These are phyloP conservation scores for Phytophthora quininea DNA, from an alignment of 352 stramenopile genomes.

Conservation along the genomic window DNA sequence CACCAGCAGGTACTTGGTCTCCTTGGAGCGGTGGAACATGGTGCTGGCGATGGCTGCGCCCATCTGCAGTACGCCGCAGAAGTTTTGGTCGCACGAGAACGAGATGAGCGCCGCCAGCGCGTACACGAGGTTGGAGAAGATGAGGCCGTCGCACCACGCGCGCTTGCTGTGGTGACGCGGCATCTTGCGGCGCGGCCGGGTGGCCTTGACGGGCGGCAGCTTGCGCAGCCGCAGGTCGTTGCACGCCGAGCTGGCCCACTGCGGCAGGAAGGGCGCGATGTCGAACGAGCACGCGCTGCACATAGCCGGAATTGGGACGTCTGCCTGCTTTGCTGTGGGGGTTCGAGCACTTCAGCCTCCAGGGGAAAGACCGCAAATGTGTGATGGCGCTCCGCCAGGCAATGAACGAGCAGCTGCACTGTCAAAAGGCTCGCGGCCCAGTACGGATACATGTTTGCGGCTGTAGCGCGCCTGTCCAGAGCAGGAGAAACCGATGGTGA, in stretches of 20 bases:
- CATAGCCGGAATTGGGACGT: constrained; percentile 14
- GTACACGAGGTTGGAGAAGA: constrained; percentile 87
- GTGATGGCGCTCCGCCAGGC: not conserved
- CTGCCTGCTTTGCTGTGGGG: no score
- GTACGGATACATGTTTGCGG: constrained; percentile 26
- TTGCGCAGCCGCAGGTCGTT: constrained; percentile 39
- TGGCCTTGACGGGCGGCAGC: constrained; percentile 32
- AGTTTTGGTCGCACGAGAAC: constrained; percentile 72
- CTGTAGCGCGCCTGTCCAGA: not conserved
- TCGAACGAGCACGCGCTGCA: constrained; percentile 40
- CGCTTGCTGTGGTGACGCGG: constrained; percentile 50
- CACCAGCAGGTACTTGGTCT: constrained; percentile 82
- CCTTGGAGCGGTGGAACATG: constrained; percentile 84
- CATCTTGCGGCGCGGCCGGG: constrained; percentile 51
- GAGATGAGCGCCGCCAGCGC: constrained; percentile 71
- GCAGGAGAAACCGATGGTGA: constrained; percentile 1
- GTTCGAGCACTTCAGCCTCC: constrained; percentile 17
- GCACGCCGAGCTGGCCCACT: constrained; percentile 46
- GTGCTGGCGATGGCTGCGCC: constrained; percentile 71
- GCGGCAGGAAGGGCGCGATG: constrained; percentile 31
- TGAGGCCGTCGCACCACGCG: constrained; percentile 78
- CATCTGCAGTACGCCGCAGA: constrained; percentile 75
- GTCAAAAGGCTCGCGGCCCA: constrained; percentile 14
- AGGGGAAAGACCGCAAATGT: constrained; percentile 32
- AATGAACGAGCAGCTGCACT: not conserved